These are phyloP conservation scores for Plasmodium cynomolgi DNA, from an alignment of 169 alveolate genomes.

Conservation along the genomic window DNA sequence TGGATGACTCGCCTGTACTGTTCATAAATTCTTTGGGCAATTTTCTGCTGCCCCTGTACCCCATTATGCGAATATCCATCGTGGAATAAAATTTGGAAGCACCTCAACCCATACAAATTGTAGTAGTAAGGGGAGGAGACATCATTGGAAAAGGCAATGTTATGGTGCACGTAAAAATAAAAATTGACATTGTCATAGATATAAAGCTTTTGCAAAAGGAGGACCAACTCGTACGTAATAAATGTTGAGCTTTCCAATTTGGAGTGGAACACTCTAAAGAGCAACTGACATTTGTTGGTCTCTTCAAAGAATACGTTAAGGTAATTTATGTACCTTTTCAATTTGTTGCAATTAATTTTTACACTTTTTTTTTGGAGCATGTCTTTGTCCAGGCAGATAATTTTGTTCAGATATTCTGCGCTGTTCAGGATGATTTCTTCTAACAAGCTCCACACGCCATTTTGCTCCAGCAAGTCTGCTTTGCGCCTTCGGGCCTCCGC, in stretches of 20 bases:
- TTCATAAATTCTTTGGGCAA: conserved; percentile 16
- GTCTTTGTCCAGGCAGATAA: conserved; percentile 39
- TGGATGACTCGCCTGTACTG: conserved; percentile 5
- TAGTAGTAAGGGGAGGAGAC: conserved; percentile 29
- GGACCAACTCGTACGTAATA: conserved; percentile 34
- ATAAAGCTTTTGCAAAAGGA: conserved; percentile 51
- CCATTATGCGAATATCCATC: conserved; percentile 8
- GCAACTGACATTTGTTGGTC: conserved; percentile 21
- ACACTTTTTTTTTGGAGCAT: conserved; percentile 48
- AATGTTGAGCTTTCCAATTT: conserved; percentile 21
- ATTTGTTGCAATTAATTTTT: conserved; percentile 51
- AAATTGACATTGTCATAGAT: conserved; percentile 60
- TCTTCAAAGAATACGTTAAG: conserved; percentile 28
- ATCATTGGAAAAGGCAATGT: conserved; percentile 27
- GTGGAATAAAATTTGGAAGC: conserved; percentile 47
- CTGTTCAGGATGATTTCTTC: conserved; percentile 60
- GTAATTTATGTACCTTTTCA: conserved; percentile 47
- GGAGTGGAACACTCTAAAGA: conserved; percentile 5
- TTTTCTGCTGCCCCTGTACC: neutral
- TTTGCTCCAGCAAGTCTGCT: neutral
- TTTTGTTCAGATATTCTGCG: conserved; percentile 45
- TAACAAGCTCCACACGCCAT: conserved; percentile 11
- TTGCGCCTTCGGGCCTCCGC: neutral
- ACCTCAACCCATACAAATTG: conserved; percentile 28
- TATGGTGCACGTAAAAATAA: conserved; percentile 38